Evolutionary conservation across 768 basidiomycete genomes (phyloP).

Genomic region (Serendipita sp.): DNA sequence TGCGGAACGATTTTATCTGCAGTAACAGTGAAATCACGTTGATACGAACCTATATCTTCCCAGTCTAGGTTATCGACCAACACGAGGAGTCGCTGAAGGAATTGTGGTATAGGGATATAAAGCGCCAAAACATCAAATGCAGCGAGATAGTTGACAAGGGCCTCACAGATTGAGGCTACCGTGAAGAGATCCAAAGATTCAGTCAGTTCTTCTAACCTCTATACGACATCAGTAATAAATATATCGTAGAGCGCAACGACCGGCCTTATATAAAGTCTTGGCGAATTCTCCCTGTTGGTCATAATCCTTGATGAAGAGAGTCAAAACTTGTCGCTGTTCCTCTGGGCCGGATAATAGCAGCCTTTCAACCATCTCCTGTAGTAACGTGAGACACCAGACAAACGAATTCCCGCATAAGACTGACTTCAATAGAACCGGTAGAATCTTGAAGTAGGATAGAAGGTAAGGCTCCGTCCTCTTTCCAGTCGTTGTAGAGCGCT

Average conservation of each 20-base stretch:
- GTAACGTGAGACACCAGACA: not conserved
- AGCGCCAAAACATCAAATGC: constrained; percentile 55
- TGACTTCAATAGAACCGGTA: not conserved
- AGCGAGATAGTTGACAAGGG: constrained; percentile 40
- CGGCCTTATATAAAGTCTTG: constrained; percentile 39
- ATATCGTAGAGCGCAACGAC: constrained; percentile 9
- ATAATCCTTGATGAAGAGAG: constrained; percentile 37
- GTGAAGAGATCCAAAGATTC: constrained; percentile 46
- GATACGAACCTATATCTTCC: constrained; percentile 54
- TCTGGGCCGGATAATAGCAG: not conserved
- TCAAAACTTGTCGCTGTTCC: constrained; percentile 14
- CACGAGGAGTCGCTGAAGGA: constrained; percentile 44
- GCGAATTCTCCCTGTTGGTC: constrained; percentile 43
- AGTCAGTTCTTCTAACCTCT: constrained; percentile 43
- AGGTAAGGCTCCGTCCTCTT: not conserved
- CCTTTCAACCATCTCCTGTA: not conserved
- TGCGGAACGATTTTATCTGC: constrained; percentile 17
- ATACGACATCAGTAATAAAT: constrained; percentile 6
- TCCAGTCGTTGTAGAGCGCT: not conserved
- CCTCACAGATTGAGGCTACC: constrained; percentile 51
- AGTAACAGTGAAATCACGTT: not conserved
- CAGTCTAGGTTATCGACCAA: constrained; percentile 62
- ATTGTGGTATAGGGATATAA: constrained; percentile 44
- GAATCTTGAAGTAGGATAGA: not conserved
- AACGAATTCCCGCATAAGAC: not conserved